A percentile compares a stretch with the other conserved stretches of the same genome.
These are phyloP conservation scores for Exophiala aquamarina DNA, from an alignment of 2,329 filamentous ascomycete species.

Conservation along the genomic window DNA sequence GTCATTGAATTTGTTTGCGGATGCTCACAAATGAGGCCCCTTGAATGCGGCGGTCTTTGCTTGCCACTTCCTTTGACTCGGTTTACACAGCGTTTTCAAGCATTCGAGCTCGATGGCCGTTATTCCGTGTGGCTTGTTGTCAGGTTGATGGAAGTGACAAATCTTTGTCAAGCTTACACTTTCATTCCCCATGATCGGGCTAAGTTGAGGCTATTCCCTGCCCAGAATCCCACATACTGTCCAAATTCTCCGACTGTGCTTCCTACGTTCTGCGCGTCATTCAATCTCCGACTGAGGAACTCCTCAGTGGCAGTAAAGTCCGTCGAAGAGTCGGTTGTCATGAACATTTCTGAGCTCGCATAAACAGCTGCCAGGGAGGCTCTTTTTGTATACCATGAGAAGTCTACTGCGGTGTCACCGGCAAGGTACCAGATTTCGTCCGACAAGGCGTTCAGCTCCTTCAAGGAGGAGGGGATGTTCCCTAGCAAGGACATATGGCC, in stretches of 20 bases:
- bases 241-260: slow-evolving; percentile 63
- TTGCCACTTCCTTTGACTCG: too few relatives aligned
- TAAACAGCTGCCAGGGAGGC: slow-evolving; percentile 65
- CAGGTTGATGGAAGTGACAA: too few relatives aligned
- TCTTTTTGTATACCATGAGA: slow-evolving; percentile 81
- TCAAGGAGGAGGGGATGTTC: slow-evolving; percentile 72
- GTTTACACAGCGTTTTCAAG: too few relatives aligned
- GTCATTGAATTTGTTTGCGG: too few relatives aligned
- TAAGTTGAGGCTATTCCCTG: slow-evolving; percentile 73
- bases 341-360: slow-evolving; percentile 82
- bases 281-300: slow-evolving; percentile 74
- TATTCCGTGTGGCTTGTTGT: too few relatives aligned
- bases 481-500: slow-evolving; percentile 85
- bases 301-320: slow-evolving; percentile 74
- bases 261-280: slow-evolving; percentile 66
- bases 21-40: too few relatives aligned
- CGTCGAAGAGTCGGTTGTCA: slow-evolving; percentile 80
- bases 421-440: slow-evolving; percentile 91
- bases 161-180: slow-evolving; percentile 51
- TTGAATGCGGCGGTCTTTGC: too few relatives aligned
- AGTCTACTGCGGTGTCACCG: slow-evolving; percentile 78
- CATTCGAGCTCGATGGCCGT: too few relatives aligned
- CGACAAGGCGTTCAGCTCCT: slow-evolving; percentile 76
- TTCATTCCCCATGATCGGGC: slow-evolving; percentile 83
- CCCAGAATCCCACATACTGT: slow-evolving; percentile 81